Conservation (phyloP, 2,329 filamentous ascomycete genomes). For the Bipolaris gigantea region DNA sequence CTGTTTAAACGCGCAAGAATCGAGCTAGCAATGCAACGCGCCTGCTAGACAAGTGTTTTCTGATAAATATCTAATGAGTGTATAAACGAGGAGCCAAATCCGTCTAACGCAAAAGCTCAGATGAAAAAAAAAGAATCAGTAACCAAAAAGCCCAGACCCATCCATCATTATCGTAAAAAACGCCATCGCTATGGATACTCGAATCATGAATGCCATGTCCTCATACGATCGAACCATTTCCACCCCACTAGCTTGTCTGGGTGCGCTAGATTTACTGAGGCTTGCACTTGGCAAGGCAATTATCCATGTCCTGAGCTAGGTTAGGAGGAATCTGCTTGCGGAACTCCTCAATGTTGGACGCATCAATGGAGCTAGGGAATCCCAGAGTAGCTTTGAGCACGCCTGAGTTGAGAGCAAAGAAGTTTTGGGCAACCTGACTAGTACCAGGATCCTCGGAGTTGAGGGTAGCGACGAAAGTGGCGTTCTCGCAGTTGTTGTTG, state of each 20-base stretch:
- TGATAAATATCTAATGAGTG: constrained; percentile 3
- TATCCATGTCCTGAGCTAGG: constrained; percentile 57
- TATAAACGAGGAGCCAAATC: background rate
- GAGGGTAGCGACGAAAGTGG: constrained; percentile 50
- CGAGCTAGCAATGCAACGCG: background rate
- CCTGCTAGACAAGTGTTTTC: constrained; percentile 2
- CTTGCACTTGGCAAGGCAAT: constrained; percentile 56
- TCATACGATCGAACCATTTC: background rate
- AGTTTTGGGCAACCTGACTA: constrained; percentile 48
- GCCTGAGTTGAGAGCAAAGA: constrained; percentile 45
- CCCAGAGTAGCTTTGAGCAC: constrained; percentile 46
- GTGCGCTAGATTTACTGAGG: background rate
- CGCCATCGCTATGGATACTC: constrained; percentile 22
- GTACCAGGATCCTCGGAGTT: constrained; percentile 51
- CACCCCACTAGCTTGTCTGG: background rate
- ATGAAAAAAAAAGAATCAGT: constrained; percentile 9
- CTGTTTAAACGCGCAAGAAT: background rate
- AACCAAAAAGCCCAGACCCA: constrained; percentile 10
- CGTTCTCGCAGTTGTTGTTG: constrained; percentile 51
- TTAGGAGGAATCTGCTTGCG: constrained; percentile 49
- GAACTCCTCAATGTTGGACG: constrained; percentile 44
- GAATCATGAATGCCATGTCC: constrained; percentile 1
- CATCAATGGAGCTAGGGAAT: constrained; percentile 39
- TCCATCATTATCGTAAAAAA: constrained; percentile 10
- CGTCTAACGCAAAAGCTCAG: constrained; percentile 15